Evolutionary conservation across 768 basidiomycete genomes (phyloP).

Genomic region (Gelatoporia subvermispora): DNA sequence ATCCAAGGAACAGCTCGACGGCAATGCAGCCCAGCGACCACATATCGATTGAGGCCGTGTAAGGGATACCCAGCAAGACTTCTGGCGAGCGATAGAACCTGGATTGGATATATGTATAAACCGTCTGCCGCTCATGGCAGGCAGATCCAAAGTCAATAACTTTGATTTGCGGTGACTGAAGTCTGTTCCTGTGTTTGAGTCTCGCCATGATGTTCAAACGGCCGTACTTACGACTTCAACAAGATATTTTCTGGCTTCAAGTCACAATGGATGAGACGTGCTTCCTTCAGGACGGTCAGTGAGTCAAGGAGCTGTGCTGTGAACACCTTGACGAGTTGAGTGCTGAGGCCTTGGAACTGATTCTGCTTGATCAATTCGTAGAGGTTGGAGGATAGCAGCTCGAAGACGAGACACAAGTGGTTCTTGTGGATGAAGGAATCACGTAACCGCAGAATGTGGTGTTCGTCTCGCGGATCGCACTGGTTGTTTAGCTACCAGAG

Average conservation of each 20-base stretch:
- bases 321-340: constrained; percentile 97
- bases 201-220: constrained; percentile 12
- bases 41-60: constrained; percentile 96
- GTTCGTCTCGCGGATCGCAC: constrained; percentile 91
- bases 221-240: constrained; percentile 74
- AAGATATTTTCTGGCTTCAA: constrained; percentile 98
- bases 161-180: constrained; percentile 97
- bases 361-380: constrained; percentile 99
- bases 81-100: constrained; percentile 98
- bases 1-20: constrained; percentile 93
- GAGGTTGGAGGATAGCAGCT: constrained; percentile 92
- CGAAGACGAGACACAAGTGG: constrained; percentile 97
- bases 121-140: constrained; percentile 98
- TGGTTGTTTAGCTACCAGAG: constrained; percentile 78
- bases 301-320: constrained; percentile 94
- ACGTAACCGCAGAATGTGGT: constrained; percentile 90
- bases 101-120: constrained; percentile 99
- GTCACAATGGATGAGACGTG: constrained; percentile 96
- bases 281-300: constrained; percentile 88
- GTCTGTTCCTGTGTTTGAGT: constrained; percentile 37
- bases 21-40: constrained; percentile 99
- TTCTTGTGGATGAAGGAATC: constrained; percentile 96
- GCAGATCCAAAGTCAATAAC: constrained; percentile 99
- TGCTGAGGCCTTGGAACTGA: constrained; percentile 95
- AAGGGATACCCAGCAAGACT: constrained; percentile 90